Evolutionary conservation across 1,284 basidiomycete genomes (phyloP), one percentile per base, ranked within the genome.

Genomic region (Microbotryum intermedium): DNA sequence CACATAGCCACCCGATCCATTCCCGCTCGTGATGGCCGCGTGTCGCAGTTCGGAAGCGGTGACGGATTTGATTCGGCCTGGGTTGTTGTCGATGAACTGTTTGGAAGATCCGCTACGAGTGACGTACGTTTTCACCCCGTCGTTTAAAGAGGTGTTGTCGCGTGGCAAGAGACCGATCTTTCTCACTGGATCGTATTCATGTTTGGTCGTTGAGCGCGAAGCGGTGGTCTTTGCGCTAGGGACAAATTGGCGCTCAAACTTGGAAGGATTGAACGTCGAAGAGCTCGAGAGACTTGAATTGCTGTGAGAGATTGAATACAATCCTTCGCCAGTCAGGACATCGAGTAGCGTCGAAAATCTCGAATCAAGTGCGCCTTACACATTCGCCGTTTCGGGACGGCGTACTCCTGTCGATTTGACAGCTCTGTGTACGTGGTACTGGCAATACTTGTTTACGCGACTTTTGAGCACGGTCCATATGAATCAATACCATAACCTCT

Each of bases 361-460:
- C n/a, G 25, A 1, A 26, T 20, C 46, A 47, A 9, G 7, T 23
- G 46, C n/a, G 23, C 26, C 59, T 5, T 13, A 67, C 66, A 57
- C 60, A 49, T 51, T 48, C 28, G 51, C 58, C 7, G 61, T 67
- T 74, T 97, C 93, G 2, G 91, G 81, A 49, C 92, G 80, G 0
- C 80, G 81, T 0, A 84, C 82, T 16, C 88, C 79, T 20, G 81
- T 79, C 39, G 82, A 78, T 74, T 89, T 81, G n/a, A 97, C 83
- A 0, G 89, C 87, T 21, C 80, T 78, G 64, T 88, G 84, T 29
- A 94, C 75, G 75, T 97, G 93, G 74, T 83, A 97, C 52, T 97
- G 90, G 75, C 93, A 97, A 9, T 88, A 84, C 21, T 85, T 83
- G 34, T 69, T 69, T 13, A 73, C 69, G 1, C 77, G 74, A 66